Evolutionary conservation across 1,284 basidiomycete genomes (phyloP).

Genomic region (Ganoderma sinense): DNA sequence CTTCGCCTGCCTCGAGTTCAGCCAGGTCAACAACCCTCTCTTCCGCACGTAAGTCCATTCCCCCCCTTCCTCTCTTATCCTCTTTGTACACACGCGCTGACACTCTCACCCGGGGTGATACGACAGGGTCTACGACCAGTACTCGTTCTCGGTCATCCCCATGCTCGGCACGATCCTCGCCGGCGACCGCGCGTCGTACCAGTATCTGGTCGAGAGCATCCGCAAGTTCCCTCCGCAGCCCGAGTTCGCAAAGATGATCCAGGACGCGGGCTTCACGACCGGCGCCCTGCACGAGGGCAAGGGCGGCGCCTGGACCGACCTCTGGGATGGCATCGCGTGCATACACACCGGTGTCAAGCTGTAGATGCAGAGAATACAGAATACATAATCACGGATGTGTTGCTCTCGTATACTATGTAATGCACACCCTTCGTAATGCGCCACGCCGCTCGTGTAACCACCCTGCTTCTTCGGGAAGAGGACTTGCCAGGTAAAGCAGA

Average conservation of each 20-base stretch:
- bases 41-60: constrained; percentile 75
- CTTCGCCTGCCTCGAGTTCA: constrained; percentile 97
- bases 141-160: constrained; percentile 97
- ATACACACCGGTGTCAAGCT: constrained; percentile 89
- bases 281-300: constrained; percentile 75
- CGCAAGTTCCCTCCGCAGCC: constrained; percentile 92
- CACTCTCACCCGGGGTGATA: background rate
- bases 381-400: background rate
- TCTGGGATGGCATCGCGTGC: constrained; percentile 88
- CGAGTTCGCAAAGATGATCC: constrained; percentile 92
- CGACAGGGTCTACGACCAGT: constrained; percentile 88
- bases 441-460: background rate
- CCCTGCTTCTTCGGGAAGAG: background rate
- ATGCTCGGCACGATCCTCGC: constrained; percentile 95
- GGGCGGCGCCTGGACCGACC: constrained; percentile 88
- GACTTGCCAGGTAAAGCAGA: background rate
- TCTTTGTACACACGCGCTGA: background rate
- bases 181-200: constrained; percentile 94
- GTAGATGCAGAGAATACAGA: constrained; percentile 33
- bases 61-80: background rate
- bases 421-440: background rate
- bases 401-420: background rate
- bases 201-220: constrained; percentile 98
- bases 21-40: constrained; percentile 90
- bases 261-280: constrained; percentile 85